Evolutionary conservation across 2,329 filamentous ascomycete genomes (phyloP).

Genomic region (Pseudogymnoascus sp.): DNA sequence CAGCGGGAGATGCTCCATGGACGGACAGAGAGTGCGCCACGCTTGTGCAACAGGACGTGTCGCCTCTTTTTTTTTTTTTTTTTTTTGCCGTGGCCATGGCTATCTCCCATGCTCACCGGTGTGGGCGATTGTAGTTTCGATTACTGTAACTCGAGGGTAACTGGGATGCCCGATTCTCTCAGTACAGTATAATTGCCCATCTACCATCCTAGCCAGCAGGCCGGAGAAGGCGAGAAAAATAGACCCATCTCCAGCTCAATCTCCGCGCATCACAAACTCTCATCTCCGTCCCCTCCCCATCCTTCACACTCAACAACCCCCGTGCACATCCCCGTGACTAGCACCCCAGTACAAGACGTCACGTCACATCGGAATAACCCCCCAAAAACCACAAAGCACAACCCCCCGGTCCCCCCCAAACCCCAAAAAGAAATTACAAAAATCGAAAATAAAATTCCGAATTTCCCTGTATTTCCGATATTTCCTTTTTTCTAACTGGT

Average conservation of each 20-base stretch:
- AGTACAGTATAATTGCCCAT: too few relatives aligned
- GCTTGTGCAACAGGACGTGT: background rate
- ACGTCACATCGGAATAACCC: background rate
- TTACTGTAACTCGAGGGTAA: too few relatives aligned
- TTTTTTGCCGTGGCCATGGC: too few relatives aligned
- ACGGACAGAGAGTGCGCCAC: background rate
- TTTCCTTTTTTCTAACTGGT: conserved; percentile 1
- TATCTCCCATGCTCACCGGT: background rate
- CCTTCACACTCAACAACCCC: background rate
- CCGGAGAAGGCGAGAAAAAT: background rate
- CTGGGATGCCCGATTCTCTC: too few relatives aligned
- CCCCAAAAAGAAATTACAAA: background rate
- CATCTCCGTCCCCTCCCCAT: background rate
- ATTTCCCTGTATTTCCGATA: background rate
- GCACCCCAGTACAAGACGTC: background rate
- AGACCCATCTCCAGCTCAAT: background rate
- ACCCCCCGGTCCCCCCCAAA: background rate
- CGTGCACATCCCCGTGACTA: background rate
- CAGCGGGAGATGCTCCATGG: background rate
- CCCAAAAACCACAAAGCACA: too few relatives aligned
- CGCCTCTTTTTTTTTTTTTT: background rate
- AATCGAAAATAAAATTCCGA: background rate
- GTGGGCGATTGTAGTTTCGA: too few relatives aligned
- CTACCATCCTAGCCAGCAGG: too few relatives aligned
- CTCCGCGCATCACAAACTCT: background rate